Evolutionary conservation across 2,329 filamentous ascomycete genomes (phyloP).

Genomic region (Talaromyces sp.): DNA sequence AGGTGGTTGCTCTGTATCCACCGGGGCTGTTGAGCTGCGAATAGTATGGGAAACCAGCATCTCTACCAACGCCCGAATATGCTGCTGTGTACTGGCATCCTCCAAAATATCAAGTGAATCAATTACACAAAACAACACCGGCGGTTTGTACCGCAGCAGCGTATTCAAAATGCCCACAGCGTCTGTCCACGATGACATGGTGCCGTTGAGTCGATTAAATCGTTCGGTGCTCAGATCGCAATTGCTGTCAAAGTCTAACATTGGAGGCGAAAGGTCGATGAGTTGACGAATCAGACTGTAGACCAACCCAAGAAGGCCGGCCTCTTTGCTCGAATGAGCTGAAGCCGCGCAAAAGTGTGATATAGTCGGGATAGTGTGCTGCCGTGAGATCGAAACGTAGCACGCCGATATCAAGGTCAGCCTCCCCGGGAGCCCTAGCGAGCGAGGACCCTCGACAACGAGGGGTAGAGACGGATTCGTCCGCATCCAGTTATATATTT

Average conservation of each 20-base stretch:
- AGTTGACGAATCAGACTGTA: constrained; percentile 37
- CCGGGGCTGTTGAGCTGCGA: background rate
- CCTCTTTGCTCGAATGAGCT: constrained; percentile 17
- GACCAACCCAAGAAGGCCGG: constrained; percentile 30
- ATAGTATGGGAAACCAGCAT: constrained; percentile 28
- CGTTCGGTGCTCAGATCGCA: constrained; percentile 32
- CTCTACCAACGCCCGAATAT: constrained; percentile 30
- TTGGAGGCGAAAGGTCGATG: constrained; percentile 31
- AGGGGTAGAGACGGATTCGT: constrained; percentile 29
- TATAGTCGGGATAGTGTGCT: constrained; percentile 28
- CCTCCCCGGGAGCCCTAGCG: constrained; percentile 22
- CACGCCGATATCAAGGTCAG: constrained; percentile 30
- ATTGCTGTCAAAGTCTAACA: constrained; percentile 30
- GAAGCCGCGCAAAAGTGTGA: constrained; percentile 34
- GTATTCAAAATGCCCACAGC: constrained; percentile 33
- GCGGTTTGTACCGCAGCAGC: constrained; percentile 30
- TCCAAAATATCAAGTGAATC: constrained; percentile 32
- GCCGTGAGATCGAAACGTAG: constrained; percentile 27
- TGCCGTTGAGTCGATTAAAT: constrained; percentile 30
- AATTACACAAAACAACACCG: constrained; percentile 32
- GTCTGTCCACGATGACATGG: constrained; percentile 30
- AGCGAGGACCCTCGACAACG: constrained; percentile 25
- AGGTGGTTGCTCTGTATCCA: background rate
- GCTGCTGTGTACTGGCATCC: constrained; percentile 23
- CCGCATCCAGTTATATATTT: constrained; percentile 32